Evolutionary conservation across 2,329 filamentous ascomycete genomes (phyloP).

Genomic region (Plenodomus biglobosus): DNA sequence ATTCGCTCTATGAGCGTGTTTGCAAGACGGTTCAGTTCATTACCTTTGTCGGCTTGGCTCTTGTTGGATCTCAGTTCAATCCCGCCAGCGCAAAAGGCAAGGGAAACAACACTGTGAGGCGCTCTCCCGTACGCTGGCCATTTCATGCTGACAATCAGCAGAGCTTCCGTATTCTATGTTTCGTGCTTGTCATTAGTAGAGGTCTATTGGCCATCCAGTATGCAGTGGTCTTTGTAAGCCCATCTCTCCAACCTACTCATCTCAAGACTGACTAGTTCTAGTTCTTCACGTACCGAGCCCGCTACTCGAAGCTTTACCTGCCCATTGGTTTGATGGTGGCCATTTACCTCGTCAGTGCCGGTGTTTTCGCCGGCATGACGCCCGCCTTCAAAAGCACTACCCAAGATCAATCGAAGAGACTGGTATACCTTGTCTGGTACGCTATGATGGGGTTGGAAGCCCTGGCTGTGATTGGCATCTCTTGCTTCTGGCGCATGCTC

Average conservation of each 20-base stretch:
- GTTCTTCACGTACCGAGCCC: conserved; percentile 33
- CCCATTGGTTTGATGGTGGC: conserved; percentile 35
- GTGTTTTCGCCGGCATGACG: conserved; percentile 39
- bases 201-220: conserved; percentile 38
- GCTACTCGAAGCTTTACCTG: conserved; percentile 38
- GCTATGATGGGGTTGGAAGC: conserved; percentile 56
- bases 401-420: conserved; percentile 7
- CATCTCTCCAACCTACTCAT: background rate
- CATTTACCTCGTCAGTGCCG: conserved; percentile 31
- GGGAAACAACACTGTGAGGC: conserved; percentile 32
- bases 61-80: conserved; percentile 42
- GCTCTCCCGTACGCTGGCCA: rapidly evolving
- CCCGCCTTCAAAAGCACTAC: conserved; percentile 31
- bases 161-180: conserved; percentile 43
- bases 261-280: conserved; percentile 8
- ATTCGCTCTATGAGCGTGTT: conserved; percentile 42
- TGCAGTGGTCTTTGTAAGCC: conserved; percentile 32
- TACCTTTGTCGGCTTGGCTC: conserved; percentile 41
- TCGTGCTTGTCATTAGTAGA: conserved; percentile 40
- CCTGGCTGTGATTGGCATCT: conserved; percentile 54
- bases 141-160: conserved; percentile 5
- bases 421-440: conserved; percentile 43
- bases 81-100: conserved; percentile 24
- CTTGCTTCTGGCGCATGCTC: conserved; percentile 58
- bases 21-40: conserved; percentile 45